Conservation (phyloP, 192 early-diverging fungal species). For the Umbelopsis vinacea region DNA sequence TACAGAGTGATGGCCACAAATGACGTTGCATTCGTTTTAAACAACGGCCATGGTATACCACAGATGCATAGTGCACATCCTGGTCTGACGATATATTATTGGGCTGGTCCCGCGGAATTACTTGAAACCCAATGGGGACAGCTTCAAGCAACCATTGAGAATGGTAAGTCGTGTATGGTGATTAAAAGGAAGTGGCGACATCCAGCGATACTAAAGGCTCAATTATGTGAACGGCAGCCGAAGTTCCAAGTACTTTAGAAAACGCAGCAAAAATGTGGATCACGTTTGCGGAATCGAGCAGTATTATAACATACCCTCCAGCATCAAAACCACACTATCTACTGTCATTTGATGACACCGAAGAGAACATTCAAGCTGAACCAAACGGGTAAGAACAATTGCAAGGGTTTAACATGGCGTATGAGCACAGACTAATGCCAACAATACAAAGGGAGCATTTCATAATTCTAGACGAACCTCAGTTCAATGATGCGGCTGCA, state of each 20-base stretch:
- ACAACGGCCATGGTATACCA: conserved; percentile 41
- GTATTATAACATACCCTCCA: conserved; percentile 15
- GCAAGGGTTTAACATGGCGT: not conserved
- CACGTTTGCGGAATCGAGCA: conserved; percentile 31
- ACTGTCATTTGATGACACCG: conserved; percentile 34
- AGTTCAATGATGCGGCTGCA: conserved; percentile 19
- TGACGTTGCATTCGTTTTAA: conserved; percentile 23
- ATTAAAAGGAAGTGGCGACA: not conserved
- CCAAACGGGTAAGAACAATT: conserved; percentile 26
- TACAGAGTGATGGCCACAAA: conserved; percentile 24
- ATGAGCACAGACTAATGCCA: not conserved
- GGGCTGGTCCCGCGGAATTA: conserved; percentile 21
- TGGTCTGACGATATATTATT: conserved; percentile 36
- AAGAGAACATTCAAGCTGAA: conserved; percentile 26
- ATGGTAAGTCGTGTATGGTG: not conserved
- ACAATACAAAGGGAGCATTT: conserved; percentile 24
- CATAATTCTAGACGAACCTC: conserved; percentile 30
- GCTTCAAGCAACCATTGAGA: conserved; percentile 18
- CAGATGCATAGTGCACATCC: conserved; percentile 33
- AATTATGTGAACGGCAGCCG: not conserved
- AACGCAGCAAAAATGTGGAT: conserved; percentile 23
- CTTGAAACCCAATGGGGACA: conserved; percentile 26
- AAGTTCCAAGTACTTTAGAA: conserved; percentile 2
- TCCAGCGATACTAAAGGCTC: not conserved
- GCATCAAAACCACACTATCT: conserved; percentile 26